Conservation (phyloP, 202 grass and related monocot species). For the Brachypodium distachyon region DNA sequence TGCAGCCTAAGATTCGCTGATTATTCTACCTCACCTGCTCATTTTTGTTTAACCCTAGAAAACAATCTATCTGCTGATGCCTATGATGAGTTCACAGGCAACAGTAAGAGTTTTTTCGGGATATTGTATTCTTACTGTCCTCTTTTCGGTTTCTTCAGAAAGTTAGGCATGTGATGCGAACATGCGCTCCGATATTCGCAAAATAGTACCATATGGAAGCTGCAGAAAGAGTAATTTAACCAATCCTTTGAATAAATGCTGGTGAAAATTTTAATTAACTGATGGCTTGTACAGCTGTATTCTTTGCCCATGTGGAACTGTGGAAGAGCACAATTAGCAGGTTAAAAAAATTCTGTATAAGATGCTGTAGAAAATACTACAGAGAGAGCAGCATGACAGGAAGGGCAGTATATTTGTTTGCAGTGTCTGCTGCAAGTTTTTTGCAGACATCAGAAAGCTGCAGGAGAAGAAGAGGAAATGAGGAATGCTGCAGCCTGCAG, state of each 20-base stretch:
- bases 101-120: slow-evolving; percentile 26
- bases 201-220: slow-evolving; percentile 15
- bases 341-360: background rate
- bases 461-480: background rate
- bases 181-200: slow-evolving; percentile 29
- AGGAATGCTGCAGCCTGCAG: background rate
- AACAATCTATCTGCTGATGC: slow-evolving; percentile 20
- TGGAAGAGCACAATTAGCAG: slow-evolving; percentile 4
- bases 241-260: background rate
- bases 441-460: slow-evolving; percentile 9
- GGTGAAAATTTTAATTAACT: slow-evolving; percentile 10
- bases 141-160: slow-evolving; percentile 20
- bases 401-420: background rate
- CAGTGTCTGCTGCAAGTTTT: slow-evolving; percentile 22
- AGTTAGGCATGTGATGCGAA: slow-evolving; percentile 40
- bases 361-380: background rate
- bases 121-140: slow-evolving; percentile 11
- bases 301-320: slow-evolving; percentile 21
- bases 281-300: background rate
- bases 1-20: slow-evolving; percentile 61
- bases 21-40: slow-evolving; percentile 38
- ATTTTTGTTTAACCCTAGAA: slow-evolving; percentile 11
- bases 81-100: slow-evolving; percentile 35
- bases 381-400: background rate
- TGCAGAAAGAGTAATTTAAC: slow-evolving; percentile 13